Conservation (phyloP, 441 rosid genomes). For the Populus hybrid region DNA sequence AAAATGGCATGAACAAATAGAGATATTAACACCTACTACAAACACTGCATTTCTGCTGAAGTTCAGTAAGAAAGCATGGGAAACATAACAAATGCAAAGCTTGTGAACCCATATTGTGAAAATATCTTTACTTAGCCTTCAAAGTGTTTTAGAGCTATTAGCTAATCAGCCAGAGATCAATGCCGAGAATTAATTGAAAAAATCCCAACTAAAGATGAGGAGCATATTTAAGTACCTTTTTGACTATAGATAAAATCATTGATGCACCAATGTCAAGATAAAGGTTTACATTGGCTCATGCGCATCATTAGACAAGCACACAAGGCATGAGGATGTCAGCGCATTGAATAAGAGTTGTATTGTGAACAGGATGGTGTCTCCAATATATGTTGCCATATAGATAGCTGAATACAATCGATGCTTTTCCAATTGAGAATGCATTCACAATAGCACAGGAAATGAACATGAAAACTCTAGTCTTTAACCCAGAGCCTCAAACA, state of each 20-base stretch:
- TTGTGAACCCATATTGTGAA: background rate
- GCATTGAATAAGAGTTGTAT: background rate
- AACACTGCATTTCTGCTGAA: background rate
- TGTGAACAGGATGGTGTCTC: slow-evolving; percentile 3
- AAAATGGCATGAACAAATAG: slow-evolving; percentile 17
- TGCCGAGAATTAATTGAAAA: background rate
- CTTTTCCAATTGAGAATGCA: background rate
- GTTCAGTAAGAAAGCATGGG: background rate
- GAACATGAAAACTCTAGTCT: background rate
- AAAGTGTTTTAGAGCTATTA: background rate
- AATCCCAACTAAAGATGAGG: slow-evolving; percentile 12
- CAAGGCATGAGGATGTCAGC: background rate
- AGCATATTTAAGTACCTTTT: background rate
- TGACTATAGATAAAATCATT: background rate
- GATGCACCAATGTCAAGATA: background rate
- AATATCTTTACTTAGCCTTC: background rate
- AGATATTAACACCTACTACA: slow-evolving; percentile 9
- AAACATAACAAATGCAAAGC: background rate
- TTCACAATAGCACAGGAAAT: background rate
- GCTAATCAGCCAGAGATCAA: background rate
- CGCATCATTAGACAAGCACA: background rate
- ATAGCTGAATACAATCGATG: background rate
- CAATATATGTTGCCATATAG: background rate
- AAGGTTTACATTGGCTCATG: background rate
- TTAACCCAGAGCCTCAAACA: background rate